These are phyloP conservation scores for Hysterium pulicare DNA, from an alignment of 2,329 filamentous ascomycete genomes.

Conservation along the genomic window DNA sequence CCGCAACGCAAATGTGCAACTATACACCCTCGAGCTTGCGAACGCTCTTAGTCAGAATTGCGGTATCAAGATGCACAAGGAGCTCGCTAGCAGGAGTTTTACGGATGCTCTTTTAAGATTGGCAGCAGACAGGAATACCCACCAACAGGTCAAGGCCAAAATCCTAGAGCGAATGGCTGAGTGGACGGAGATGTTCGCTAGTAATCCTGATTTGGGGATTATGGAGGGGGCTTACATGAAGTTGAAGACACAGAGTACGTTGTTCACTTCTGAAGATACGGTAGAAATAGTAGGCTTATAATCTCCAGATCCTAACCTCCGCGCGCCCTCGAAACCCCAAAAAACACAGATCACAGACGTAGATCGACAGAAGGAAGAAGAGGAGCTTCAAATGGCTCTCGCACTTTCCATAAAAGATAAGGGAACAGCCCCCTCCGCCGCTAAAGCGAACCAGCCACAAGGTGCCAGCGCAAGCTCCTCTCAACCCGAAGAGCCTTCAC, in stretches of 20 bases:
- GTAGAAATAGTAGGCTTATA: conserved; percentile 3
- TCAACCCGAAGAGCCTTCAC: conserved; percentile 44
- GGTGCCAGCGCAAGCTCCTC: conserved; percentile 24
- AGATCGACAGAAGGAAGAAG: conserved; percentile 92
- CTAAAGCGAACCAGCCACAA: conserved; percentile 41
- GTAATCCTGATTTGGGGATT: conserved; percentile 87
- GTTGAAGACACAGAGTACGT: conserved; percentile 66
- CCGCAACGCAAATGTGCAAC: conserved; percentile 91
- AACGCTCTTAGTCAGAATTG: conserved; percentile 93
- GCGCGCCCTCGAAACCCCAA: conserved; percentile 86
- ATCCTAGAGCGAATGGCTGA: conserved; percentile 95
- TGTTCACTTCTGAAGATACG: not conserved
- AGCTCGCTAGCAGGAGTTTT: conserved; percentile 86
- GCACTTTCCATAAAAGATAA: conserved; percentile 85
- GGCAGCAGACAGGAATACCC: conserved; percentile 90
- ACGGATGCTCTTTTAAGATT: conserved; percentile 90
- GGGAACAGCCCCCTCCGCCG: conserved; percentile 35
- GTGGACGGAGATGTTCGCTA: conserved; percentile 92
- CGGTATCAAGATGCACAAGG: conserved; percentile 79
- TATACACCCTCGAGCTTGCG: conserved; percentile 86
- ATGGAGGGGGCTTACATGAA: conserved; percentile 95
- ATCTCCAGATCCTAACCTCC: conserved; percentile 76
- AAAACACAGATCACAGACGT: conserved; percentile 88
- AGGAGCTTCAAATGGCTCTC: conserved; percentile 94
- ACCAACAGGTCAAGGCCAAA: conserved; percentile 94